A percentile compares a stretch with the other conserved stretches of the same genome.
Evolutionary conservation across 805 yeast genomes (phyloP).

Genomic region (Lachancea sp.): DNA sequence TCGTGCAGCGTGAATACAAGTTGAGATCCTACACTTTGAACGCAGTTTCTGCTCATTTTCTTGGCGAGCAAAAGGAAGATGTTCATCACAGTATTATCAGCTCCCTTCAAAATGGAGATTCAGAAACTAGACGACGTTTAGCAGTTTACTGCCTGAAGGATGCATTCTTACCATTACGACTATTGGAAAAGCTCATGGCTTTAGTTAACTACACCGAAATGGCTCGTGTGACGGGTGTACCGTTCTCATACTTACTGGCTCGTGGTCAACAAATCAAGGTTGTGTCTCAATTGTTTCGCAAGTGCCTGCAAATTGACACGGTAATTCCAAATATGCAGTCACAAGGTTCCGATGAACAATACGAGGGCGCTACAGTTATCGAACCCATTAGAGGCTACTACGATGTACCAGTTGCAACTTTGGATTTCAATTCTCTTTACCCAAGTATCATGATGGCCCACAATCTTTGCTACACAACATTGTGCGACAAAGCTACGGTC

Average conservation of each 20-base stretch:
- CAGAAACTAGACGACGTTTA: constrained; percentile 87
- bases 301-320: constrained; percentile 78
- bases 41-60: constrained; percentile 88
- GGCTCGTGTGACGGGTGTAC: constrained; percentile 99
- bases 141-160: constrained; percentile 97
- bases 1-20: constrained; percentile 90
- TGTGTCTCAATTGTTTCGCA: constrained; percentile 88
- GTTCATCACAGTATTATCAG: constrained; percentile 97
- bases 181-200: constrained; percentile 91
- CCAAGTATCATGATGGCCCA: constrained; percentile 99
- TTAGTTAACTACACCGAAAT: constrained; percentile 94
- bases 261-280: constrained; percentile 99
- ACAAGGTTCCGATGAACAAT: constrained; percentile 80
- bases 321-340: constrained; percentile 86
- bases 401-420: constrained; percentile 93
- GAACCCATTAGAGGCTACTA: constrained; percentile 95
- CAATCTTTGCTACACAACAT: constrained; percentile 89
- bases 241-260: constrained; percentile 78
- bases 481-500: constrained; percentile 63
- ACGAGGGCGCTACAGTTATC: constrained; percentile 98
- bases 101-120: constrained; percentile 83
- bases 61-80: constrained; percentile 95
- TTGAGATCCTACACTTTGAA: constrained; percentile 90
- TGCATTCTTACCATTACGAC: constrained; percentile 83
- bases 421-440: constrained; percentile 94